Evolutionary conservation across 352 stramenopile genomes (phyloP).

Genomic region (Globisporangium polare): DNA sequence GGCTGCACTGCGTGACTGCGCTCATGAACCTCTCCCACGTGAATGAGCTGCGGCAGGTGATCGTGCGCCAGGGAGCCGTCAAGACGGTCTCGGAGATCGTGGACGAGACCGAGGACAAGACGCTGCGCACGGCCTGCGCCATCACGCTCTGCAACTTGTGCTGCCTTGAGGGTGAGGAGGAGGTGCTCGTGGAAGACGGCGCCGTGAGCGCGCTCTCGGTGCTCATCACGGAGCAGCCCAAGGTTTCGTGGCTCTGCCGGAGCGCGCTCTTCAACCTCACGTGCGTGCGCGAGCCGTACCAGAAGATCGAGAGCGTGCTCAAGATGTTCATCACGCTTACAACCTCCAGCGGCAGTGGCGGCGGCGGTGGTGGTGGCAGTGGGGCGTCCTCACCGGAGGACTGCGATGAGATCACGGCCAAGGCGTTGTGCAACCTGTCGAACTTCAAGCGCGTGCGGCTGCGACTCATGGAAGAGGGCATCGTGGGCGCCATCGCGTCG

Average conservation of each 20-base stretch:
- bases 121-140: constrained; percentile 72
- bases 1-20: constrained; percentile 73
- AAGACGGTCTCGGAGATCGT: constrained; percentile 75
- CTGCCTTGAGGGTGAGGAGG: constrained; percentile 73
- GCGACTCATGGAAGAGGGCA: constrained; percentile 87
- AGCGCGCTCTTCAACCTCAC: constrained; percentile 88
- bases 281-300: constrained; percentile 79
- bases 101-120: constrained; percentile 57
- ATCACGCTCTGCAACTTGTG: constrained; percentile 87
- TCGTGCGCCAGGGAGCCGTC: constrained; percentile 70
- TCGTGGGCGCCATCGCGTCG: constrained; percentile 64
- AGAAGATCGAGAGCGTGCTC: constrained; percentile 83
- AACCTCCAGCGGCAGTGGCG: constrained; percentile 31
- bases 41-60: constrained; percentile 43
- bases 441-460: constrained; percentile 81
- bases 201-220: constrained; percentile 74
- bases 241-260: constrained; percentile 61
- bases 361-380: constrained; percentile 2
- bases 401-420: constrained; percentile 54
- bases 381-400: constrained; percentile 24
- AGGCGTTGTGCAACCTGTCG: constrained; percentile 86
- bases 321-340: constrained; percentile 71
- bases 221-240: constrained; percentile 75
- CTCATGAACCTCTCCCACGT: constrained; percentile 85
- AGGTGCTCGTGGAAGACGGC: constrained; percentile 73